phyloP scores from a whole-genome alignment of 495 filamentous ascomycete species.

The Delitschia confertaspora region DNA sequence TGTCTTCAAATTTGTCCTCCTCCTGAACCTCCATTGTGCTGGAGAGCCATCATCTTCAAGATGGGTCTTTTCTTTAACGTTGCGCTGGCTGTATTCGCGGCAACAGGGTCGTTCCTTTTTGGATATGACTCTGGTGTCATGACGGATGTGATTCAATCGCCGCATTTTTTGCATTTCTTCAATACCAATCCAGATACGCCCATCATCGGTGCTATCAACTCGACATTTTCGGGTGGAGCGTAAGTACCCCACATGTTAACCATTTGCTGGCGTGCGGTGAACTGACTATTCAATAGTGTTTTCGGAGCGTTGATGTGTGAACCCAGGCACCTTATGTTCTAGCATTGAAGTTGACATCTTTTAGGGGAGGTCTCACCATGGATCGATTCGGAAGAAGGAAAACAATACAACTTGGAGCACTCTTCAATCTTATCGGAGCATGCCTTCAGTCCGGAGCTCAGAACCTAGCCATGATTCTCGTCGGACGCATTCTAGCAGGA shows the following conservation, averaged over 20 bases:
- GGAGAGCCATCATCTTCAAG: too few relatives aligned
- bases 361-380: constrained; percentile 45
- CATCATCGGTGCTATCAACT: constrained; percentile 29
- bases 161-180: constrained; percentile 36
- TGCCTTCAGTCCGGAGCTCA: constrained; percentile 34
- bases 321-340: too few relatives aligned
- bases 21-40: too few relatives aligned
- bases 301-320: constrained; percentile 43
- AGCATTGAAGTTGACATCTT: constrained; percentile 40
- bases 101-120: constrained; percentile 34
- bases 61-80: constrained; percentile 26
- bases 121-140: constrained; percentile 39
- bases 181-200: constrained; percentile 18
- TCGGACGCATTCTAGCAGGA: constrained; percentile 54
- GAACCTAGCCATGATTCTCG: constrained; percentile 45
- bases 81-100: constrained; percentile 31
- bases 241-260: constrained; percentile 41
- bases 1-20: too few relatives aligned
- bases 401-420: constrained; percentile 40
- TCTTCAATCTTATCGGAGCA: constrained; percentile 34
- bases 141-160: constrained; percentile 31
- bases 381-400: constrained; percentile 41
- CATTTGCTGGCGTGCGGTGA: too few relatives aligned
- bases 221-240: constrained; percentile 28
- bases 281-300: constrained; percentile 44